A percentile compares a stretch with the other conserved stretches of the same genome.
These are phyloP conservation scores for Leccinum longicurvipes DNA, from an alignment of 768 basidiomycete species.

Conservation along the genomic window DNA sequence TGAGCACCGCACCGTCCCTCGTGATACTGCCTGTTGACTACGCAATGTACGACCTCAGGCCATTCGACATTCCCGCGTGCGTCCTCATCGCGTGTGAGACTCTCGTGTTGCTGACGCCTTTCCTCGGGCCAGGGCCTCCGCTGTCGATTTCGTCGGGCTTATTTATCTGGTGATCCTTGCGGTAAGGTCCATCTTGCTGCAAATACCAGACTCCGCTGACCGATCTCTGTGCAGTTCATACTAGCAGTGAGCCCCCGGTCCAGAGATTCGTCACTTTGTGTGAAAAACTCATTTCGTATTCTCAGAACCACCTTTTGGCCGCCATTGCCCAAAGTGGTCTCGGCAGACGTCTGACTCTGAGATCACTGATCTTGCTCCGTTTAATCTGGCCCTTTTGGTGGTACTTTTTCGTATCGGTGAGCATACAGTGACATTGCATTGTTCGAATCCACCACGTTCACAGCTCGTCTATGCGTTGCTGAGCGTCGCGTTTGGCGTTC, in stretches of 20 bases:
- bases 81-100: slow-evolving; percentile 17
- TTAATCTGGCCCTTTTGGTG: slow-evolving; percentile 36
- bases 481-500: slow-evolving; percentile 57
- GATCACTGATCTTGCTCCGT: slow-evolving; percentile 39
- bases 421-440: slow-evolving; percentile 6
- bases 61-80: slow-evolving; percentile 59
- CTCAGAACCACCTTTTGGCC: slow-evolving; percentile 31
- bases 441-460: neutral
- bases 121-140: slow-evolving; percentile 48
- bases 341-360: slow-evolving; percentile 35
- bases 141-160: slow-evolving; percentile 51
- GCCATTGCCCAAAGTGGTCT: slow-evolving; percentile 39
- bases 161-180: slow-evolving; percentile 44
- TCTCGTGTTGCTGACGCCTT: neutral
- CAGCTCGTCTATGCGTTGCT: slow-evolving; percentile 59
- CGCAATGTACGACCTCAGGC: slow-evolving; percentile 45
- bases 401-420: slow-evolving; percentile 43
- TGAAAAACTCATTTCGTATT: neutral
- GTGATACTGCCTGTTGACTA: slow-evolving; percentile 49
- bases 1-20: slow-evolving; percentile 47
- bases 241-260: slow-evolving; percentile 20
- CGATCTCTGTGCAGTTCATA: slow-evolving; percentile 18
- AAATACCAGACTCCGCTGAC: slow-evolving; percentile 2
- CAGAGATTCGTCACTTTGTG: neutral
- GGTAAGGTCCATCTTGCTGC: slow-evolving; percentile 7